Evolutionary conservation across 768 basidiomycete genomes (phyloP), one percentile per base, ranked within the genome.

Genomic region (Hygrophoropsis aurantiaca): DNA sequence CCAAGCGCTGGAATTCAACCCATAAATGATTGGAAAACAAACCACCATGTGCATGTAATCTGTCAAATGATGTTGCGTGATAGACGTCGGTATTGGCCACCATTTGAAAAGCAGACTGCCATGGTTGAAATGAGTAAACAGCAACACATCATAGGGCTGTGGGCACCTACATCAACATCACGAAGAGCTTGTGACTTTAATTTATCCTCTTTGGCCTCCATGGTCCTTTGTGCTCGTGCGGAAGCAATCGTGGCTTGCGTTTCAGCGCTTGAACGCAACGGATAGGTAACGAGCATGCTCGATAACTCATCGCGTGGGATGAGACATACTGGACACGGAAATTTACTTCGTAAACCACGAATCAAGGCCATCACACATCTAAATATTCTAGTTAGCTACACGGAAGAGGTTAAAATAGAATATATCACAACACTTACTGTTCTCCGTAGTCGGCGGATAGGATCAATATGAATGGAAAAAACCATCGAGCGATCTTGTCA

Each of bases 381-480:
- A n/a, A n/a, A n/a, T n/a, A n/a, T n/a, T n/a, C n/a, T n/a, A n/a
- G n/a, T n/a, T n/a, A n/a, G n/a, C n/a, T n/a, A n/a, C n/a, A n/a
- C n/a, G n/a, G n/a, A n/a, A n/a, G n/a, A n/a, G n/a, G n/a, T n/a
- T n/a, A n/a, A n/a, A n/a, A n/a, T n/a, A 27, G 27, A 11, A 15
- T 24, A 13, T 16, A 45, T 20, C 34, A 42, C 23, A n/a, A 33
- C 6, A 52, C 70, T 26, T 62, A 75, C 74, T 69, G 67, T 59
- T 77, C 74, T 51, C 74, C 67, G 47, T 73, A 77, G 40, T 75
- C 73, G 16, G 70, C 64, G n/a, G 65, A 68, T 3, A 73, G 46
- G 9, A 74, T 69, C 11, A 50, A 39, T 33, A 53, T 46, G 4
- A 46, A 21, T 10, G 72, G 72, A 41, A 58, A 75, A 0, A 75